phyloP scores from a whole-genome alignment of 345 rosid genomes.

The Balakata baccata region DNA sequence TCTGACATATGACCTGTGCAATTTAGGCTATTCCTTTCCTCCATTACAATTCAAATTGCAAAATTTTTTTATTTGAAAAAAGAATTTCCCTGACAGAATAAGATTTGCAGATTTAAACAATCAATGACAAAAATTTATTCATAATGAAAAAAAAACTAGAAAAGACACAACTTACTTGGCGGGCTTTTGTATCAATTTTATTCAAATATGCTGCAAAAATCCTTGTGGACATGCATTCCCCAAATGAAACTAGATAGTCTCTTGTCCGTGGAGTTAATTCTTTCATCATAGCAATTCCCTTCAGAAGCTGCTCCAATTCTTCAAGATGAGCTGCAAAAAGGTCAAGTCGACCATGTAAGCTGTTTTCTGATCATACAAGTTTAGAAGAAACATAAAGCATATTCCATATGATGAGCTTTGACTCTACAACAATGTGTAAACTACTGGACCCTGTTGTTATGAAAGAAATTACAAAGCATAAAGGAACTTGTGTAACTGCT shows the following conservation, averaged over 20 bases:
- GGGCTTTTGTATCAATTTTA: slow-evolving; percentile 74
- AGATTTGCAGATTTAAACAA: not conserved
- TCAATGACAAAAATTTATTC: not conserved
- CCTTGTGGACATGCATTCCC: slow-evolving; percentile 97
- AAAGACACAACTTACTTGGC: slow-evolving; percentile 58
- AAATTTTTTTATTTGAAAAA: no score
- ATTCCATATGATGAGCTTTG: not conserved
- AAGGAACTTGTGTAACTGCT: not conserved
- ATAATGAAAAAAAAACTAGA: not conserved
- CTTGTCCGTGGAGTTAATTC: slow-evolving; percentile 80
- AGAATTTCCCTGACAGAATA: not conserved
- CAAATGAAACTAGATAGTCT: slow-evolving; percentile 94
- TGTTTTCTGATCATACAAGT: not conserved
- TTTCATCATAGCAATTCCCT: slow-evolving; percentile 96
- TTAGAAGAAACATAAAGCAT: no score
- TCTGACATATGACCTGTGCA: not conserved
- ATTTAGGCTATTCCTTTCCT: not conserved
- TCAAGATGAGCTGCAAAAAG: slow-evolving; percentile 61
- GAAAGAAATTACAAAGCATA: not conserved
- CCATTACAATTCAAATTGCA: not conserved
- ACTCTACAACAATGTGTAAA: not conserved
- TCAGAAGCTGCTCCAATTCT: slow-evolving; percentile 83
- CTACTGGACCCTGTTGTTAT: not conserved
- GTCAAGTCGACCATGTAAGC: not conserved
- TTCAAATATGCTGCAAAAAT: slow-evolving; percentile 89